Conservation (phyloP, 2,329 filamentous ascomycete species). For the Sarocladium brachiariae region DNA sequence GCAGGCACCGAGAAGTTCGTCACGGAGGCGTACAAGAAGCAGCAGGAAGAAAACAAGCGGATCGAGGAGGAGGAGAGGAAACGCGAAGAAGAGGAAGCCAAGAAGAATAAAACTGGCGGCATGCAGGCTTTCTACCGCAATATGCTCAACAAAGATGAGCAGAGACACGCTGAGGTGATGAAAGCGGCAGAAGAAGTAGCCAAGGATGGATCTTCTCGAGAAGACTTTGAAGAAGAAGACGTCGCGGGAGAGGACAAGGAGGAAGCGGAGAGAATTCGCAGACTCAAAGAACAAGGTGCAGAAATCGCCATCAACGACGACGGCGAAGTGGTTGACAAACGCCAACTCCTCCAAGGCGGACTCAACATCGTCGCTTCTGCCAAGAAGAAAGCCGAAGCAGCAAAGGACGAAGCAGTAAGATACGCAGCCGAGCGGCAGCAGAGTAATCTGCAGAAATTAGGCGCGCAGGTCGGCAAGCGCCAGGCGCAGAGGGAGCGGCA, state of each 20-base stretch:
- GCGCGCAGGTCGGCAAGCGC: slow-evolving; percentile 41
- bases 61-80: slow-evolving; percentile 65
- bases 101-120: slow-evolving; percentile 56
- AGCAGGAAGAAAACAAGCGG: slow-evolving; percentile 67
- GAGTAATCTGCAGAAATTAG: slow-evolving; percentile 26
- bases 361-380: slow-evolving; percentile 58
- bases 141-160: slow-evolving; percentile 63
- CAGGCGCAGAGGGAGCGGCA: slow-evolving; percentile 69
- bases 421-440: slow-evolving; percentile 21
- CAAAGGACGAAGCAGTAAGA: slow-evolving; percentile 16
- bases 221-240: slow-evolving; percentile 24
- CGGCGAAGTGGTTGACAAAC: slow-evolving; percentile 75
- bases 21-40: slow-evolving; percentile 73
- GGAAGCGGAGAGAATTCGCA: slow-evolving; percentile 45
- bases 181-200: slow-evolving; percentile 55
- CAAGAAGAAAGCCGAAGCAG: slow-evolving; percentile 44
- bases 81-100: slow-evolving; percentile 57
- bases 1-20: slow-evolving; percentile 82
- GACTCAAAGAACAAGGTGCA: slow-evolving; percentile 56
- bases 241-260: slow-evolving; percentile 41
- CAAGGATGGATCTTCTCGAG: slow-evolving; percentile 28
- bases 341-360: slow-evolving; percentile 69
- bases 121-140: slow-evolving; percentile 76
- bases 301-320: slow-evolving; percentile 71
- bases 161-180: slow-evolving; percentile 61